Percentiles rank a stretch among this genome's conserved stretches.
phyloP scores from a whole-genome alignment of 129 eudicot species.

The Ambrosia artemisiifolia region DNA sequence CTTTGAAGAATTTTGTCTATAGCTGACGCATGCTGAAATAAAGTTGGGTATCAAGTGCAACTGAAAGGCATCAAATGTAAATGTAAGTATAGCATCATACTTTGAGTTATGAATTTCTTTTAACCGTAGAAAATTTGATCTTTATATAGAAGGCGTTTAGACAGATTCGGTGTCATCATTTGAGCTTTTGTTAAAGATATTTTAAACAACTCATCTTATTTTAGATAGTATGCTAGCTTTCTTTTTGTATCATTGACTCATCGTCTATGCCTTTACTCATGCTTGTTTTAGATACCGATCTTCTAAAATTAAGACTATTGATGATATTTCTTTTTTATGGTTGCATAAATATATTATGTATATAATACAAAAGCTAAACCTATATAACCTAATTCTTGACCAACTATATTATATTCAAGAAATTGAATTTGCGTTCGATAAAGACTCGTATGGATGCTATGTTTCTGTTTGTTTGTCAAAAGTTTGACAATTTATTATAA shows the following conservation, averaged over 20 bases:
- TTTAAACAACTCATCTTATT: too few relatives aligned
- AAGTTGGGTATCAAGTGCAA: slow-evolving; percentile 21
- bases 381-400: background rate
- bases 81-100: slow-evolving; percentile 29
- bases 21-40: slow-evolving; percentile 26
- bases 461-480: background rate
- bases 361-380: background rate
- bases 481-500: background rate
- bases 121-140: slow-evolving; percentile 7
- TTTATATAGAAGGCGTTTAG: slow-evolving; percentile 24
- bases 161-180: slow-evolving; percentile 5
- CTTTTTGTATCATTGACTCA: background rate
- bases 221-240: too few relatives aligned
- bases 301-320: too few relatives aligned
- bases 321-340: background rate
- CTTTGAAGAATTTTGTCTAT: slow-evolving; percentile 22
- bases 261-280: background rate
- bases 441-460: background rate
- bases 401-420: background rate
- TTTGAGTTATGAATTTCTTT: slow-evolving; percentile 3
- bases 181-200: background rate
- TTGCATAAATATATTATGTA: background rate
- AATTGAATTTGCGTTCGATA: background rate
- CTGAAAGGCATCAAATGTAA: slow-evolving; percentile 24
- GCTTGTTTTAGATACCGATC: background rate